A percentile compares a stretch with the other conserved stretches of the same genome.
Evolutionary conservation across 768 basidiomycete genomes (phyloP).

Genomic region (Austroboletus eburneus): DNA sequence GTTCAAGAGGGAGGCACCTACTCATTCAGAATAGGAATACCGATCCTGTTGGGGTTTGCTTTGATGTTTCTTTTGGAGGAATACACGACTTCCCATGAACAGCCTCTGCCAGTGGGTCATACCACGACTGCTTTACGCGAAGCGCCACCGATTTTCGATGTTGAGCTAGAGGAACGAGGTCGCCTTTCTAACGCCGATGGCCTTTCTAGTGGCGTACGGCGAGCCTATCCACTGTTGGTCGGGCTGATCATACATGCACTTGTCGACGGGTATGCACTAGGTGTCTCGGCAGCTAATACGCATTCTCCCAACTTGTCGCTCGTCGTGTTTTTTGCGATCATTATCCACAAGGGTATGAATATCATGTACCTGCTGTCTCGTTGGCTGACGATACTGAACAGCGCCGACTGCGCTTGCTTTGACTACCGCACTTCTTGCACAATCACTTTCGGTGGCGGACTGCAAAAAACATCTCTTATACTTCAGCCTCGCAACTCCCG

Average conservation of each 20-base stretch:
- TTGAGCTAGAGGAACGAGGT: slow-evolving; percentile 58
- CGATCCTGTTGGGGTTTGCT: slow-evolving; percentile 57
- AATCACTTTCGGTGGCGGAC: slow-evolving; percentile 58
- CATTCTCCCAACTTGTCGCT: slow-evolving; percentile 56
- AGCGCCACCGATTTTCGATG: slow-evolving; percentile 44
- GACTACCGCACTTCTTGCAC: slow-evolving; percentile 78
- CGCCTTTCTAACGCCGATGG: slow-evolving; percentile 23
- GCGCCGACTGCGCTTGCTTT: slow-evolving; percentile 91
- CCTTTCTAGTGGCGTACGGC: slow-evolving; percentile 27
- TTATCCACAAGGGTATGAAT: slow-evolving; percentile 79
- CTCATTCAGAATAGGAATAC: slow-evolving; percentile 53
- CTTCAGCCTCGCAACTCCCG: slow-evolving; percentile 83
- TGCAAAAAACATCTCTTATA: slow-evolving; percentile 72
- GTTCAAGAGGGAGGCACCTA: slow-evolving; percentile 36
- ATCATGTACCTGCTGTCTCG: neutral
- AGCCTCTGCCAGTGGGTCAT: slow-evolving; percentile 21
- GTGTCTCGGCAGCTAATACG: slow-evolving; percentile 58
- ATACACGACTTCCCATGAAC: slow-evolving; percentile 49
- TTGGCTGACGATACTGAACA: slow-evolving; percentile 31
- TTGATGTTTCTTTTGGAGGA: slow-evolving; percentile 65
- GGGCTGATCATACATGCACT: slow-evolving; percentile 86
- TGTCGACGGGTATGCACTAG: slow-evolving; percentile 90
- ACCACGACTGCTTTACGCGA: slow-evolving; percentile 11
- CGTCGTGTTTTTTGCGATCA: slow-evolving; percentile 86
- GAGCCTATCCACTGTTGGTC: slow-evolving; percentile 71